These are phyloP conservation scores for Schoenoplectus triqueter DNA, from an alignment of 202 grass and related monocot genomes.

Conservation along the genomic window DNA sequence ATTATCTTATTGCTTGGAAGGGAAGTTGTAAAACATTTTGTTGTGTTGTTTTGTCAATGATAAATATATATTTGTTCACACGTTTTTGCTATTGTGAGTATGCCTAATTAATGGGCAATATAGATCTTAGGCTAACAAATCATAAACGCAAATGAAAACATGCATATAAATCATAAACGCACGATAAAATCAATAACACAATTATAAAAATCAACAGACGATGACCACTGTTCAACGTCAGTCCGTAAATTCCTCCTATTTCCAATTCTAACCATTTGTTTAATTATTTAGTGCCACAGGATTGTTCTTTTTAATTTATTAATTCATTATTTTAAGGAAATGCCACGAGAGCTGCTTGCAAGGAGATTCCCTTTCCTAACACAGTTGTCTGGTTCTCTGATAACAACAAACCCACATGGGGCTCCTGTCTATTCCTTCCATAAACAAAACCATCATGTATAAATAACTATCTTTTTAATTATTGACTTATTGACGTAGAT, in stretches of 20 bases:
- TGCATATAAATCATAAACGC: neutral
- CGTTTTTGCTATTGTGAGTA: neutral
- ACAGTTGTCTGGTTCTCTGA: conserved; percentile 17
- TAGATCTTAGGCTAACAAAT: neutral
- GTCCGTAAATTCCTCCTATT: conserved; percentile 31
- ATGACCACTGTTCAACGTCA: conserved; percentile 20
- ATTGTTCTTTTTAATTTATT: neutral
- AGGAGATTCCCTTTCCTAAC: conserved; percentile 35
- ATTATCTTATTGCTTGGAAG: neutral
- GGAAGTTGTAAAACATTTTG: neutral
- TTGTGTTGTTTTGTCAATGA: neutral
- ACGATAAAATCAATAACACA: neutral
- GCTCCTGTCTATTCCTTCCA: neutral
- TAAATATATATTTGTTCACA: neutral
- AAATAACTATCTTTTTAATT: conserved; percentile 12
- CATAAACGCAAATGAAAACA: neutral
- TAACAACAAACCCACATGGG: conserved; percentile 28
- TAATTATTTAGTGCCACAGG: neutral
- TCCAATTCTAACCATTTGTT: neutral
- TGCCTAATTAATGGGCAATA: no score
- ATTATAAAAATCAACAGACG: neutral
- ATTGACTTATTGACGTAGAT: neutral
- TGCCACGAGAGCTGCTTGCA: neutral
- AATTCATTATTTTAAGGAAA: neutral
- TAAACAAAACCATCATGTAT: conserved; percentile 15